Base-by-base conservation (phyloP, 1,284 basidiomycete genomes). In the Boletus sp. region DNA sequence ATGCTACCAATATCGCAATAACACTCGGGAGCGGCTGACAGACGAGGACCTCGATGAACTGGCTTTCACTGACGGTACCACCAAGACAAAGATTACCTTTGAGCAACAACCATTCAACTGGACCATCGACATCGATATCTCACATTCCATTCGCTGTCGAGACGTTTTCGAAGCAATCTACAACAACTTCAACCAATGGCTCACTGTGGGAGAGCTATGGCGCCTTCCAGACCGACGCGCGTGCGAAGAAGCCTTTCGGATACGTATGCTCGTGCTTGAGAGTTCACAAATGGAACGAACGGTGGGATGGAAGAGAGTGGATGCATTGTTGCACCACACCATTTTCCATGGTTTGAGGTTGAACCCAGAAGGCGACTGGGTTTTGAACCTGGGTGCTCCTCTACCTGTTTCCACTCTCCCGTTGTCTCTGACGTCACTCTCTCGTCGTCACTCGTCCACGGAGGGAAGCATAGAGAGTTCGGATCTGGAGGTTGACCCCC, bases 261-360 rank as follows among this genome's bases (percentile, higher is more conserved):
- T 54, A 27, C 50, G 55, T 14, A 54, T 17, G 14, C n/a, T 40
- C 37, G 27, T 56, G 28, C 35, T 31, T 40, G 16, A 37, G 8
- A 54, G 21, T 23, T 6, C 44, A 28, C 30, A 11, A 23, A 33
- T 5, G 11, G 49, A 56, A 25, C 37, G 8, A 6, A 19, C 50
- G 11, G 23, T 56, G 37, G 48, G 55, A 23, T 56, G 55, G 47
- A 56, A 52, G 31, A 35, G 55, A n/a, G 55, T 56, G 28, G 55
- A 56, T 21, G 49, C 52, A 2, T 56, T 56, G 28, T 35, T 56
- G 6, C 55, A 52, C 21, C 55, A 56, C 16, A 56, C 55, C 19
- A 21, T 56, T 35, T 56, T 56, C n/a, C 55, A 53, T 38, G 55
- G 55, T 23, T 19, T 56, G 47, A 43, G 35, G 14, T 25, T 16